A percentile compares a stretch with the other conserved stretches of the same genome.
These are phyloP conservation scores for Dioscorea dumetorum DNA, from an alignment of 106 monocot species.

Conservation along the genomic window DNA sequence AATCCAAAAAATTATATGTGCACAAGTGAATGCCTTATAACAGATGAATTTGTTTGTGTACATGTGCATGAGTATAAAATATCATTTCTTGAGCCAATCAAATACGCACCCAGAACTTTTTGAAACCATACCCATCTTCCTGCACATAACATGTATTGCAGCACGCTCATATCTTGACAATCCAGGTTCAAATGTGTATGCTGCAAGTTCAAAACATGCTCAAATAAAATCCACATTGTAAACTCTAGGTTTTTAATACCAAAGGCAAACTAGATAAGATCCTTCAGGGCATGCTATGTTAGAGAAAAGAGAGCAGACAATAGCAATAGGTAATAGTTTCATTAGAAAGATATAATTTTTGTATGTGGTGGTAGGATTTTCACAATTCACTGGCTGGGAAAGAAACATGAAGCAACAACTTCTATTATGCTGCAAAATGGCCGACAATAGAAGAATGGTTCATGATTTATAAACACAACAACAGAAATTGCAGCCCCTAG, in stretches of 20 bases:
- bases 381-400: too few species aligned
- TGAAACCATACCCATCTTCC: constrained; percentile 9
- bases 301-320: not conserved
- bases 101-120: constrained; percentile 13
- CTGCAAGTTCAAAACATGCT: not conserved
- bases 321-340: not conserved
- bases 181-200: constrained; percentile 9
- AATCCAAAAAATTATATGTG: not conserved
- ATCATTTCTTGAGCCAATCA: not conserved
- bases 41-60: not conserved
- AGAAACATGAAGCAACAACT: too few species aligned
- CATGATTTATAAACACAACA: too few species aligned
- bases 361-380: not conserved
- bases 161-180: constrained; percentile 5
- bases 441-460: too few species aligned
- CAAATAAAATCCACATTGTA: not conserved
- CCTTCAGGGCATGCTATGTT: not conserved
- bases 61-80: not conserved
- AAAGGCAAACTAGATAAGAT: not conserved
- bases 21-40: not conserved
- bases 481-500: too few species aligned
- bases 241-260: not conserved
- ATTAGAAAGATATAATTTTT: not conserved
- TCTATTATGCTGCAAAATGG: too few species aligned
- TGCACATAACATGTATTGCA: constrained; percentile 6